Percentiles rank a stretch among this genome's conserved stretches.
Conservation (phyloP, 2,329 filamentous ascomycete genomes). For the Hawksworthiomyces lignivorus region DNA sequence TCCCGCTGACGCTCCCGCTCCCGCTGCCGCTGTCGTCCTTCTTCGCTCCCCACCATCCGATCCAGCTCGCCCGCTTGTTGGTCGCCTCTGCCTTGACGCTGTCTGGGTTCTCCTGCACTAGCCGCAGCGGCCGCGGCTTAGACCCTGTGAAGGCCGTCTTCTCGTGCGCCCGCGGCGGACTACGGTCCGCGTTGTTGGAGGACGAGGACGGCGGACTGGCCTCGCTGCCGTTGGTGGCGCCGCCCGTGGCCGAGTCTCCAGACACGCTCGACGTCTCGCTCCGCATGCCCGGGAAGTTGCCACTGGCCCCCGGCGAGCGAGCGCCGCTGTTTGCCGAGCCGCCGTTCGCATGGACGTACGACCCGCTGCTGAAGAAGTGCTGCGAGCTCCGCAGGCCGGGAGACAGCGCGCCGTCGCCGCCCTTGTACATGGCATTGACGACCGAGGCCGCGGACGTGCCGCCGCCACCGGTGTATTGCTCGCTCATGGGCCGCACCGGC, state of each 20-base stretch:
- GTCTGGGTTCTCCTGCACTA: constrained; percentile 72
- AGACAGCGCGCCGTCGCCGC: constrained; percentile 53
- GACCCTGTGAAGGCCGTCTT: constrained; percentile 54
- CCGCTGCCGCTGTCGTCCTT: constrained; percentile 32
- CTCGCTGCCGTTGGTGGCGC: constrained; percentile 31
- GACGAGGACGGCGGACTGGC: constrained; percentile 38
- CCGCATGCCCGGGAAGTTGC: constrained; percentile 66
- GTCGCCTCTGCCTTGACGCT: constrained; percentile 33
- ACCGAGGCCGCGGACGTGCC: constrained; percentile 51
- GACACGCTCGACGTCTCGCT: constrained; percentile 58
- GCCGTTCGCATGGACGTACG: constrained; percentile 36
- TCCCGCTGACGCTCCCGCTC: not conserved
- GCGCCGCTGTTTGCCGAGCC: constrained; percentile 37
- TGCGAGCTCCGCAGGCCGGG: constrained; percentile 52
- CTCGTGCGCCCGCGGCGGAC: constrained; percentile 46
- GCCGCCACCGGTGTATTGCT: constrained; percentile 44
- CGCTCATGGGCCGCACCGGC: constrained; percentile 48
- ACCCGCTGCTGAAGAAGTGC: constrained; percentile 44
- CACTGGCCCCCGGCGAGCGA: constrained; percentile 39
- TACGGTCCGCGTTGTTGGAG: constrained; percentile 29
- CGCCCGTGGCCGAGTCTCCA: constrained; percentile 48
- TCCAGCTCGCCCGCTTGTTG: constrained; percentile 58
- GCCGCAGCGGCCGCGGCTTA: constrained; percentile 75
- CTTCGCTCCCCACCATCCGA: constrained; percentile 51
- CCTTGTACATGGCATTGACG: constrained; percentile 85